Conservation (phyloP, 176 grass and related monocot genomes). For the Rhynchospora breviuscula region DNA sequence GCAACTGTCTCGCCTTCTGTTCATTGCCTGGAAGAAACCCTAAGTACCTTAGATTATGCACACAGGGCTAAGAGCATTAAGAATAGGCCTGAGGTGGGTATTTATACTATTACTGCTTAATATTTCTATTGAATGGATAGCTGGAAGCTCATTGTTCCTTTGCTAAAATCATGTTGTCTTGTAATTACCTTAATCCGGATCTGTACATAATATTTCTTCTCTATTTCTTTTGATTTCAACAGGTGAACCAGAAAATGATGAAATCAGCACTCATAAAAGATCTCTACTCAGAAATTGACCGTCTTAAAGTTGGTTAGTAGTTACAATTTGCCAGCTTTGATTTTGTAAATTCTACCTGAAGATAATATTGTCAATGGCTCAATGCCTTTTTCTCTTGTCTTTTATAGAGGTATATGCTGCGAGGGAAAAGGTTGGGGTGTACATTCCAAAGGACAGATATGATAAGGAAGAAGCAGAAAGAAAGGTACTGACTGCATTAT, state of each 20-base stretch:
- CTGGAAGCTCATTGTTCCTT: neutral
- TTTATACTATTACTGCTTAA: slow-evolving; percentile 14
- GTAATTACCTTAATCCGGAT: neutral
- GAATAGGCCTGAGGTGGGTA: slow-evolving; percentile 80
- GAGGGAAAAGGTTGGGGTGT: slow-evolving; percentile 89
- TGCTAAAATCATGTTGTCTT: neutral
- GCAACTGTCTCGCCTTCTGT: slow-evolving; percentile 98
- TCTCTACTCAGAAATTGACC: slow-evolving; percentile 94
- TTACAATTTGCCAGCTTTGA: neutral
- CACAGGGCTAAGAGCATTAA: slow-evolving; percentile 97
- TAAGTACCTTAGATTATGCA: slow-evolving; percentile 95
- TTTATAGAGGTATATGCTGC: slow-evolving; percentile 92
- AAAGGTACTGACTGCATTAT: slow-evolving; percentile 55
- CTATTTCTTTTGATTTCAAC: neutral
- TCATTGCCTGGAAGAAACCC: slow-evolving; percentile 90
- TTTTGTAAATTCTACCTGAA: slow-evolving; percentile 11
- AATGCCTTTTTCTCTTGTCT: slow-evolving; percentile 21
- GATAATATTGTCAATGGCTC: neutral
- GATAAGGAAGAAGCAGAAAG: slow-evolving; percentile 76
- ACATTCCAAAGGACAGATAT: slow-evolving; percentile 95
- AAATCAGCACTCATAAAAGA: slow-evolving; percentile 99
- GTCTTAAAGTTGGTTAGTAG: slow-evolving; percentile 80
- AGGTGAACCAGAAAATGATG: slow-evolving; percentile 99
- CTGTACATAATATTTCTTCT: neutral
- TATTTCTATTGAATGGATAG: neutral